Base-by-base conservation (phyloP, 2,329 filamentous ascomycete genomes). In the Helicocarpus griseus region DNA sequence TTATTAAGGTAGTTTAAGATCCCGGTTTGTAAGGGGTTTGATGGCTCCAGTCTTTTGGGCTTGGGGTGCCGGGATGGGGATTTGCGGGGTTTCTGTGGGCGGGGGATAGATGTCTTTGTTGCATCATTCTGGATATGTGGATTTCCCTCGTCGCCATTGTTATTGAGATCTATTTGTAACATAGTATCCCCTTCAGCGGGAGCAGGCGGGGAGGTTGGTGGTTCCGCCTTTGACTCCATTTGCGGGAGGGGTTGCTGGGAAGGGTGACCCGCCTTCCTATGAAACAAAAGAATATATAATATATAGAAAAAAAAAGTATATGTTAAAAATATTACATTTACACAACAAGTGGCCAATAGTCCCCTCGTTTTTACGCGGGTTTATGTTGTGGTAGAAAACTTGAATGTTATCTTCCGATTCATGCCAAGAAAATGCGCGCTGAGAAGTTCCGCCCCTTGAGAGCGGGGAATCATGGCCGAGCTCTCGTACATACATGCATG, bases 1-100 rank as follows among this genome's bases (percentile, higher is more conserved):
- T 50, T 59, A 5, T 53, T 58, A 36, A 71, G 35, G 49, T 65
- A 70, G 19, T 33, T 36, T 26, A 21, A 14, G 36, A 51, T 29
- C 17, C 40, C 49, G 14, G 14, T 31, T 7, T 41, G 29, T 17
- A 51, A 29, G 2, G 49, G 49, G 35, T 47, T 47, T 19, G 21
- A 35, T 13, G 29, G 17, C 11, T 33, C n/a, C n/a, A n/a, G n/a
- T n/a, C n/a, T 33, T 21, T 33, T 50, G 13, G 48, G 48, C n/a
- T 50, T 50, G 33, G 33, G 46, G 2, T 19, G 31, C 13, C 33
- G 47, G 22, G 33, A 21, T 13, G 36, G 21, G 24, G 36, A 49
- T 22, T 47, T 47, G 31, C 14, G 22, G 5, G 26, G 14, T 40
- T 31, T 29, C 19, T 13, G 39, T 31, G 24, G 22, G 19, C 9